Conservation (phyloP, 2,329 filamentous ascomycete genomes). For the Karstenula rhodostoma region DNA sequence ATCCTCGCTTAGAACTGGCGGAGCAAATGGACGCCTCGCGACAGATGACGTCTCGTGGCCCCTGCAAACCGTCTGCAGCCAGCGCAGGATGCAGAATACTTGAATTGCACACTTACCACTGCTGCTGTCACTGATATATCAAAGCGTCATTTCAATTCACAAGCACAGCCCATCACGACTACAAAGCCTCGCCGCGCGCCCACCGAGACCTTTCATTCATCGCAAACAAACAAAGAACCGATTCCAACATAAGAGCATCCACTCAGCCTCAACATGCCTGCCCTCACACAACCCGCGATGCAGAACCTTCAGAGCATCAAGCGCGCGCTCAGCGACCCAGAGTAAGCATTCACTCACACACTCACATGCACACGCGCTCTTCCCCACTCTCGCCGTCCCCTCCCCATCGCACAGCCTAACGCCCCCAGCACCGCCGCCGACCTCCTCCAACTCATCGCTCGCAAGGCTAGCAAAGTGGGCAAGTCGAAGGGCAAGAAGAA, state of each 20-base stretch:
- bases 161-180: too few species aligned
- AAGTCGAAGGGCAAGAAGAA: slow-evolving; percentile 13
- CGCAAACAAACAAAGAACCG: too few species aligned
- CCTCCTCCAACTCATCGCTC: slow-evolving; percentile 15
- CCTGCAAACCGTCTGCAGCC: neutral
- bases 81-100: neutral
- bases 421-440: slow-evolving; percentile 4
- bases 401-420: neutral
- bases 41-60: neutral
- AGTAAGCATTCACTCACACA: slow-evolving; percentile 9
- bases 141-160: too few species aligned
- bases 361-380: neutral
- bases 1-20: neutral
- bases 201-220: too few species aligned
- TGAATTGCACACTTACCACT: neutral
- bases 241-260: neutral
- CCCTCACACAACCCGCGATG: slow-evolving; percentile 9
- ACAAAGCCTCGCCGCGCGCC: too few species aligned
- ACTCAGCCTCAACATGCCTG: slow-evolving; percentile 4
- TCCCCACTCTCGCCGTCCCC: neutral
- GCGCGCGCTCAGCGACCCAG: slow-evolving; percentile 14
- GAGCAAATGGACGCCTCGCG: neutral
- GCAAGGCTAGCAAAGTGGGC: slow-evolving; percentile 2
- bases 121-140: neutral
- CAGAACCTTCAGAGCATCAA: neutral